Conservation (phyloP, 2,329 filamentous ascomycete genomes). For the Pleomassaria siparia region DNA sequence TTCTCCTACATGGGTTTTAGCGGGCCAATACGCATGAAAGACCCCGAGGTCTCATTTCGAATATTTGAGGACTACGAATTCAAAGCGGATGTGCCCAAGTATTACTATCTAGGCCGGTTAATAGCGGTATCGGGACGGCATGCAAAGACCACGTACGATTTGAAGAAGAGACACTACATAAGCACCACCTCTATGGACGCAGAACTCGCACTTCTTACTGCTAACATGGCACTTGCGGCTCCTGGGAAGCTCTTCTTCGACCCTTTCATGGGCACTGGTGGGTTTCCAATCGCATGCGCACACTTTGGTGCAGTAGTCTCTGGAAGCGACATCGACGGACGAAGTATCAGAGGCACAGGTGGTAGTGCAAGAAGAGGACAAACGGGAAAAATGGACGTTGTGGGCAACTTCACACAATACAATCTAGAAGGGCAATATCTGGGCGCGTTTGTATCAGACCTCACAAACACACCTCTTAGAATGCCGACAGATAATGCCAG, state of each 20-base stretch:
- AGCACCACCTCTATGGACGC: slow-evolving; percentile 97
- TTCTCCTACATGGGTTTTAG: slow-evolving; percentile 78
- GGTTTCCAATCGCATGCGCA: slow-evolving; percentile 85
- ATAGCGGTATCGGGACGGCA: slow-evolving; percentile 69
- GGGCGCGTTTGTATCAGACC: slow-evolving; percentile 79
- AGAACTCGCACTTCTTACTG: slow-evolving; percentile 85
- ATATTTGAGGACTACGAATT: slow-evolving; percentile 80
- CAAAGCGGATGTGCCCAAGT: slow-evolving; percentile 51
- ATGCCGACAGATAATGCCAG: slow-evolving; percentile 13
- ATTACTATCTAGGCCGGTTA: slow-evolving; percentile 71
- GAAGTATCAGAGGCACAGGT: slow-evolving; percentile 74
- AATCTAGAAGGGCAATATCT: slow-evolving; percentile 65
- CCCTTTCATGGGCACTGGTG: slow-evolving; percentile 93
- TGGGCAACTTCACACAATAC: slow-evolving; percentile 85
- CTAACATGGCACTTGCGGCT: slow-evolving; percentile 81
- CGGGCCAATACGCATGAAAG: slow-evolving; percentile 75
- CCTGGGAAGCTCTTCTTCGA: slow-evolving; percentile 90
- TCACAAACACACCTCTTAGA: slow-evolving; percentile 80
- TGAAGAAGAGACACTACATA: slow-evolving; percentile 93
- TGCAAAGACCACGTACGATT: slow-evolving; percentile 71
- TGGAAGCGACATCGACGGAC: slow-evolving; percentile 91
- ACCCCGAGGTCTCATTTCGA: slow-evolving; percentile 68
- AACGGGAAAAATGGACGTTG: slow-evolving; percentile 50
- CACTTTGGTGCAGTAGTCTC: slow-evolving; percentile 83
- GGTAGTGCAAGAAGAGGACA: slow-evolving; percentile 46